Evolutionary conservation across 208 protist genomes (phyloP).

Genomic region (Borovskyia barvae): DNA sequence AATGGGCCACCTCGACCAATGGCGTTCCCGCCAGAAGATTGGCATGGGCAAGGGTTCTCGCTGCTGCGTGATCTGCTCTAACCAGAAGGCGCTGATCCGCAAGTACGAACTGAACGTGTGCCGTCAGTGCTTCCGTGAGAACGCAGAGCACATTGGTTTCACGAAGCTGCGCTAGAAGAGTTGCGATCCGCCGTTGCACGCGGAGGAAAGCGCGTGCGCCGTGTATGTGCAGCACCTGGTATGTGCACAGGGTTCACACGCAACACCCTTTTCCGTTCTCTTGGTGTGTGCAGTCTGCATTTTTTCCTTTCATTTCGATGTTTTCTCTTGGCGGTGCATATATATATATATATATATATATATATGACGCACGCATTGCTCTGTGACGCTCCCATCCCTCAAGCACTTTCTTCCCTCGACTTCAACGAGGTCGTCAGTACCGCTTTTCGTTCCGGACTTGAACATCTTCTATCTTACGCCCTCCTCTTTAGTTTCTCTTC

Average conservation of each 20-base stretch:
- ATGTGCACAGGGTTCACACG: constrained; percentile 21
- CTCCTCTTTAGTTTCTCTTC: no score
- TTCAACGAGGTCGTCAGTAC: no score
- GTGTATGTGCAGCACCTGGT: neutral
- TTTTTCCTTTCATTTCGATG: neutral
- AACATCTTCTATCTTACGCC: no score
- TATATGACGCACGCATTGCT: no score
- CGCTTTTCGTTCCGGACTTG: no score
- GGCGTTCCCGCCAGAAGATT: constrained; percentile 92
- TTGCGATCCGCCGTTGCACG: neutral
- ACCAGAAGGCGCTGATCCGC: constrained; percentile 92
- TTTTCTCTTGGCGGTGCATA: no score
- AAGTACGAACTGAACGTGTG: constrained; percentile 95
- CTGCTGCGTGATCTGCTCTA: constrained; percentile 90
- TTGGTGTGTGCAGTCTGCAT: neutral
- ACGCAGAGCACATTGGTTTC: constrained; percentile 90
- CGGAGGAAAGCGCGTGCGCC: neutral
- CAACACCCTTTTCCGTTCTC: constrained; percentile 10
- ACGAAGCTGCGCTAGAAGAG: constrained; percentile 81
- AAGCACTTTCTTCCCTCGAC: no score
- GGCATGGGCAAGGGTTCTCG: constrained; percentile 90
- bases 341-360: no score
- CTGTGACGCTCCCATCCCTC: no score
- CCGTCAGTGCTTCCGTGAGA: constrained; percentile 95
- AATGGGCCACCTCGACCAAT: constrained; percentile 93